Evolutionary conservation across 1,139 yeast species (phyloP), one percentile per base, ranked within the genome.

Genomic region (Lodderomyces pseudojiufengensis): DNA sequence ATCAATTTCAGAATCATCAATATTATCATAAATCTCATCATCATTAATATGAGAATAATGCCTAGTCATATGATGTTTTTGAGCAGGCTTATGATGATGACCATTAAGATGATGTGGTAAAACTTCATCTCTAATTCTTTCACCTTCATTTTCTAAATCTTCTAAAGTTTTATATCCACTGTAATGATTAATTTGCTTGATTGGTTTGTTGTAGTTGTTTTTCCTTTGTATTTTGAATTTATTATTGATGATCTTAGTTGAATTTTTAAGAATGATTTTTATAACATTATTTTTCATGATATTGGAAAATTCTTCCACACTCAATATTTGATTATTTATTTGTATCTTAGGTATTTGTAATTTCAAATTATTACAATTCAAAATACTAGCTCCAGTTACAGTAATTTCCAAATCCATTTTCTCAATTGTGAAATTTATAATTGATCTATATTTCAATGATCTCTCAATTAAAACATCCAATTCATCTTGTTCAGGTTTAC

Each of bases 221-320:
- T 57, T 48, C 39, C 59, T 52, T 5, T 63, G 61, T 9, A 27
- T 9, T 43, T 76, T 70, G 49, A 87, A 70, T 57, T 85, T 86
- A 59, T 87, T 88, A 25, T 87, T 84, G 38, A 88, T 67, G 41
- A 90, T 75, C 45, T 83, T 78, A 5, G 95, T 95, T 1, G 94
- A 70, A 51, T 88, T 95, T 33, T 71, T 76, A 36, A 88, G 60
- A 26, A 88, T 76, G 13, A 80, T 69, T 54, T 75, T 78, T 37
- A 84, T 69, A 22, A 88, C 67, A 50, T 84, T 90, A 47, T 78
- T 81, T 52, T 80, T 76, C 35, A 87, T 53, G 29, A 78, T 72
- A 38, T 75, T 59, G 22, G 82, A 71, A 32, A 87, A 66, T 42
- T 88, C 97, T 44, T 83, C 77, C 34, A 77, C 77, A 1, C 95